These are phyloP conservation scores for sweet orange (Citrus sinensis) DNA, from an alignment of 345 rosid genomes.

Conservation along the genomic window DVS_A1.0 CM039167.1:682001-682500, in stretches of 20 bases:
- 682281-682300: too few relatives aligned
- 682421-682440: background rate
- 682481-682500: too few relatives aligned
- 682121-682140: constrained; percentile 4
- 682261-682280: too few relatives aligned
- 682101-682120: constrained; percentile 3
- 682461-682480: too few relatives aligned
- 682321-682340: background rate
- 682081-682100: constrained; percentile 17
- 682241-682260: background rate
- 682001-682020: background rate
- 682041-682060: constrained; percentile 32
- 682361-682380: background rate
- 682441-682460: background rate
- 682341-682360: background rate
- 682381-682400: background rate
- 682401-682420: background rate
- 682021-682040: constrained; percentile 17
- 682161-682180: background rate
- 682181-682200: background rate
- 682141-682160: background rate
- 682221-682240: background rate
- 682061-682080: constrained; percentile 19
- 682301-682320: too few relatives aligned
- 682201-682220: background rate